These are phyloP conservation scores for Scenedesmus sp. DNA, from an alignment of 163 green algal genomes.

Conservation along the genomic window DNA sequence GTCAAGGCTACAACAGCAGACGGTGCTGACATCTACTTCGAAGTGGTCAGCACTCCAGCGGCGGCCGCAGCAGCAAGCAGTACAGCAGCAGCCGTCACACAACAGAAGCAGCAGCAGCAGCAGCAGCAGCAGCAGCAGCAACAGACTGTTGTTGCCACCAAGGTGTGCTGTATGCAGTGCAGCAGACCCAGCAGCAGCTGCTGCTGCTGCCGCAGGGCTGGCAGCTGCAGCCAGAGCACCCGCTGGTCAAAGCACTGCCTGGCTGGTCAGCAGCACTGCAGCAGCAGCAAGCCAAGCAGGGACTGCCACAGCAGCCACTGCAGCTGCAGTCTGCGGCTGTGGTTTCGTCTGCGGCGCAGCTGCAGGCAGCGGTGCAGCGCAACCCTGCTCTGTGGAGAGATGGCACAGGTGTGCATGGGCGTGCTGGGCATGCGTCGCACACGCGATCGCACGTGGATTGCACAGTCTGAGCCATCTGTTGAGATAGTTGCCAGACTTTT, in stretches of 20 bases:
- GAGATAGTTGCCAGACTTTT: too few relatives aligned
- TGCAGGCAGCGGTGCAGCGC: slow-evolving; percentile 48
- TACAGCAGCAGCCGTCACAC: not conserved
- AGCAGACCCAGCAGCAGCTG: slow-evolving; percentile 16
- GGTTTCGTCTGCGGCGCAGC: slow-evolving; percentile 39
- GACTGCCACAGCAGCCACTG: slow-evolving; percentile 37
- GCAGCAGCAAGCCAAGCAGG: slow-evolving; percentile 28
- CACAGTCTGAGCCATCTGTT: too few relatives aligned
- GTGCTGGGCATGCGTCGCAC: too few relatives aligned
- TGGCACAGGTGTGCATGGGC: slow-evolving; percentile 57
- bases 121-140: slow-evolving; percentile 3
- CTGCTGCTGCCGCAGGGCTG: slow-evolving; percentile 21
- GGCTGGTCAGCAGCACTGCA: slow-evolving; percentile 49
- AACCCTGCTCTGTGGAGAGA: slow-evolving; percentile 60
- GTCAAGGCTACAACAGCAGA: slow-evolving; percentile 14
- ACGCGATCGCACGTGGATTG: too few relatives aligned
- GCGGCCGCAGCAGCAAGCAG: not conserved
- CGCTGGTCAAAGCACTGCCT: slow-evolving; percentile 24
- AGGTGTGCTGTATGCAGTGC: slow-evolving; percentile 4
- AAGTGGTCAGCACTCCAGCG: slow-evolving; percentile 26
- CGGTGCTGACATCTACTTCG: slow-evolving; percentile 22
- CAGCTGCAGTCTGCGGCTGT: slow-evolving; percentile 22
- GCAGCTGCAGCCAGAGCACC: slow-evolving; percentile 30
- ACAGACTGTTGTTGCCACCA: not conserved
- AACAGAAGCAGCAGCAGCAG: not conserved